These are phyloP conservation scores for Talaromyces nanjingensis DNA, from an alignment of 495 filamentous ascomycete species.

Conservation along the genomic window DNA sequence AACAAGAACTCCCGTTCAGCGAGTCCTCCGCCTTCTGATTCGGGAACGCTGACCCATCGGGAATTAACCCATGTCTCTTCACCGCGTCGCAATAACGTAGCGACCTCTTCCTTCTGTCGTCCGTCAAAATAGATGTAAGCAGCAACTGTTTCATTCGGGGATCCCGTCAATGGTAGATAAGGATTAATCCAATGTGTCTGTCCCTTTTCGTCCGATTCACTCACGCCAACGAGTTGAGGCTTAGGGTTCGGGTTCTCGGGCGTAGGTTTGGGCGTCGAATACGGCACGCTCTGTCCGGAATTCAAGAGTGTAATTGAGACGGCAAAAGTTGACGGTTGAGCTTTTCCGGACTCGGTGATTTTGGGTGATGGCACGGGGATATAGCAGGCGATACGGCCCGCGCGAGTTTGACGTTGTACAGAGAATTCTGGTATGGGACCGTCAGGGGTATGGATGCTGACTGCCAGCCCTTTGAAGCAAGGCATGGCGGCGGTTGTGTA, in stretches of 20 bases:
- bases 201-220: conserved; percentile 45
- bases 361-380: conserved; percentile 90
- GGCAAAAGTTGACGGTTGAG: conserved; percentile 90
- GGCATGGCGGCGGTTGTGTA: conserved; percentile 53
- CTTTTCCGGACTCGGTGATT: conserved; percentile 60
- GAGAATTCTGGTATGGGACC: conserved; percentile 87
- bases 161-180: conserved; percentile 82
- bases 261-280: conserved; percentile 74
- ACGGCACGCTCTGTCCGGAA: conserved; percentile 78
- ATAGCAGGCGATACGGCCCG: conserved; percentile 90
- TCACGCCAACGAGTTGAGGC: conserved; percentile 70
- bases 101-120: conserved; percentile 90
- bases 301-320: conserved; percentile 95
- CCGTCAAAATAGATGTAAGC: conserved; percentile 99
- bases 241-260: conserved; percentile 64
- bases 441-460: conserved; percentile 89
- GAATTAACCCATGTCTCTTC: conserved; percentile 99
- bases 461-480: conserved; percentile 96
- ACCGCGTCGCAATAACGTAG: conserved; percentile 82
- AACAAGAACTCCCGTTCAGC: conserved; percentile 97
- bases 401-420: conserved; percentile 84
- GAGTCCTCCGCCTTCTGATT: conserved; percentile 84
- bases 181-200: conserved; percentile 57
- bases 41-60: conserved; percentile 90
- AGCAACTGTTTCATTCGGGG: conserved; percentile 90